Conservation (phyloP, 2,329 filamentous ascomycete species). For the Dactylonectria estremocensis region DNA sequence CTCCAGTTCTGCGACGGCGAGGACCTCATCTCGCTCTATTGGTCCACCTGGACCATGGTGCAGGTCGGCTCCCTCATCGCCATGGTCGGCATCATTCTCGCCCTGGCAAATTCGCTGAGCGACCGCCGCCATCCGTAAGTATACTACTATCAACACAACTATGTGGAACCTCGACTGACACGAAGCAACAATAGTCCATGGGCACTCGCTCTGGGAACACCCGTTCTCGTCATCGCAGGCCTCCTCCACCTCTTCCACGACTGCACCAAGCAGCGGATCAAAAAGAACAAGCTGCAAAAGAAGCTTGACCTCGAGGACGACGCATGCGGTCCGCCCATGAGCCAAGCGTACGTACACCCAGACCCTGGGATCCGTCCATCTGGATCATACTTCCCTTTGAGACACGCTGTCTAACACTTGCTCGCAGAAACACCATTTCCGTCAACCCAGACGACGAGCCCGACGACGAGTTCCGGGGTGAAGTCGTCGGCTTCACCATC, state of each 20-base stretch:
- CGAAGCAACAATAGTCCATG: slow-evolving; percentile 59
- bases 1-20: slow-evolving; percentile 74
- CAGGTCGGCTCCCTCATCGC: slow-evolving; percentile 72
- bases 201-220: slow-evolving; percentile 73
- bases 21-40: slow-evolving; percentile 72
- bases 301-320: slow-evolving; percentile 44
- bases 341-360: slow-evolving; percentile 60
- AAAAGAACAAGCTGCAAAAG: slow-evolving; percentile 47
- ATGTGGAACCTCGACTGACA: slow-evolving; percentile 17
- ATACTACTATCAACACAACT: background rate
- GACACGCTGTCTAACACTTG: slow-evolving; percentile 29
- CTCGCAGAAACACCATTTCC: slow-evolving; percentile 55
- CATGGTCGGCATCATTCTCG: slow-evolving; percentile 70
- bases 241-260: slow-evolving; percentile 65
- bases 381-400: slow-evolving; percentile 12
- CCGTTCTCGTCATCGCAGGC: slow-evolving; percentile 71
- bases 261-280: slow-evolving; percentile 55
- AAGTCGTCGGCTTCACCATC: slow-evolving; percentile 62
- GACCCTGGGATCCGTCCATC: slow-evolving; percentile 13
- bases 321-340: slow-evolving; percentile 55
- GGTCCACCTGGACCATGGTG: slow-evolving; percentile 74
- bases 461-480: slow-evolving; percentile 51
- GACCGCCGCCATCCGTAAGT: slow-evolving; percentile 68
- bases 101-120: slow-evolving; percentile 65
- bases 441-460: slow-evolving; percentile 53